phyloP scores from a whole-genome alignment of 441 rosid genomes.

The Eruca vesicaria region DNA sequence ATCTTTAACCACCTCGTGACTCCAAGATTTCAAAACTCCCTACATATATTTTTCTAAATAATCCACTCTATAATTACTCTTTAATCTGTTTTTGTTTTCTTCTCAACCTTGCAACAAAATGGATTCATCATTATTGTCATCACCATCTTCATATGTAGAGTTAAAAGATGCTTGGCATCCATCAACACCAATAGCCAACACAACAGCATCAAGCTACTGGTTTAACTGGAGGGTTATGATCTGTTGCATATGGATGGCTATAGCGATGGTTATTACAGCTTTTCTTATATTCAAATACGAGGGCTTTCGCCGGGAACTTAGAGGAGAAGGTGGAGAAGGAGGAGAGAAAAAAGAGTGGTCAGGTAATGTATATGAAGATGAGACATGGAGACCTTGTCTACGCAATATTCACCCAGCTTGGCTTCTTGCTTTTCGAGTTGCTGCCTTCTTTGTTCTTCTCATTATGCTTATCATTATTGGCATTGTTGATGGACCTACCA shows the following conservation, averaged over 20 bases:
- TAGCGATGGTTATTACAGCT: constrained; percentile 34
- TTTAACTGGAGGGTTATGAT: constrained; percentile 82
- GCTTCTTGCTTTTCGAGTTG: constrained; percentile 72
- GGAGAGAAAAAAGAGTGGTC: constrained; percentile 43
- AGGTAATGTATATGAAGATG: constrained; percentile 66
- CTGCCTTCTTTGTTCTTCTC: constrained; percentile 66
- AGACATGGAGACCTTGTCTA: constrained; percentile 85
- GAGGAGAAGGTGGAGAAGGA: neutral
- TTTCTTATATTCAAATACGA: constrained; percentile 69
- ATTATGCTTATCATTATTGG: constrained; percentile 48
- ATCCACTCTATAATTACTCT: neutral
- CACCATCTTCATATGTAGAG: constrained; percentile 54
- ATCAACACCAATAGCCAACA: constrained; percentile 51
- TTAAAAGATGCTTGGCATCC: constrained; percentile 76
- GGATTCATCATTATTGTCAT: constrained; percentile 5
- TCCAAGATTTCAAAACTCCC: constrained; percentile 21
- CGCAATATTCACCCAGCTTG: constrained; percentile 86
- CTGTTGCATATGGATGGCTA: constrained; percentile 40
- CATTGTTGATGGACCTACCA: constrained; percentile 64
- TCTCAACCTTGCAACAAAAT: constrained; percentile 1
- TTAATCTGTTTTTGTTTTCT: constrained; percentile 20
- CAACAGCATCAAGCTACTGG: constrained; percentile 81
- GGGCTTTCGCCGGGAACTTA: constrained; percentile 37
- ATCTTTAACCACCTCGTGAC: constrained; percentile 16
- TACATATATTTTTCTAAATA: neutral